A percentile compares a stretch with the other conserved stretches of the same genome.
Evolutionary conservation across 768 basidiomycete species (phyloP).

Genomic region (Brasilioporus rufonigricans): DNA sequence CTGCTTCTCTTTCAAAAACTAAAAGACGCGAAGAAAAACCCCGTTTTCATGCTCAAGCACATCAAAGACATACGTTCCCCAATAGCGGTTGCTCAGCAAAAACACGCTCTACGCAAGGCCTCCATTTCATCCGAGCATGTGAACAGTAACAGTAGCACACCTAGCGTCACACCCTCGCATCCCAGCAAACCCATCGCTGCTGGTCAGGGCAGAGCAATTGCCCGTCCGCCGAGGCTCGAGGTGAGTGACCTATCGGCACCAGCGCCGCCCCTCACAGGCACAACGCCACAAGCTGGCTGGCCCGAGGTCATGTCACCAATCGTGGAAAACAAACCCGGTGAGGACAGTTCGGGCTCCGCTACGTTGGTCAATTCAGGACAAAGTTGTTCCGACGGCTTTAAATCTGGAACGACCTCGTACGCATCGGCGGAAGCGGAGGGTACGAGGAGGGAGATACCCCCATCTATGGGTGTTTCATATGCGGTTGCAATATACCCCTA

Average conservation of each 20-base stretch:
- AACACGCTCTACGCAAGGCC: conserved; percentile 87
- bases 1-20: conserved; percentile 94
- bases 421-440: conserved; percentile 33
- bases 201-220: conserved; percentile 34
- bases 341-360: conserved; percentile 36
- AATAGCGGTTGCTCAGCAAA: conserved; percentile 94
- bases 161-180: conserved; percentile 17
- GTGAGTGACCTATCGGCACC: conserved; percentile 59
- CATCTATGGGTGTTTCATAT: conserved; percentile 69
- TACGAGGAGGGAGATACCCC: conserved; percentile 41
- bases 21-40: conserved; percentile 96
- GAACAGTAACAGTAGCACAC: conserved; percentile 17
- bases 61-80: conserved; percentile 94
- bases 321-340: conserved; percentile 46
- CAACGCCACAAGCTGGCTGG: conserved; percentile 73
- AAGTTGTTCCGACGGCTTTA: conserved; percentile 27
- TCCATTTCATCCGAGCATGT: conserved; percentile 37
- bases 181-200: conserved; percentile 26
- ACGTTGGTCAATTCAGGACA: conserved; percentile 33
- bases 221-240: conserved; percentile 68
- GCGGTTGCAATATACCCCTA: conserved; percentile 99
- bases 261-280: conserved; percentile 52
- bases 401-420: conserved; percentile 16
- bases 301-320: conserved; percentile 69
- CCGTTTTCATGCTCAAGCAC: conserved; percentile 98